Base-by-base conservation (phyloP, 2,329 filamentous ascomycete species). In the Talaromyces sp. region DNA sequence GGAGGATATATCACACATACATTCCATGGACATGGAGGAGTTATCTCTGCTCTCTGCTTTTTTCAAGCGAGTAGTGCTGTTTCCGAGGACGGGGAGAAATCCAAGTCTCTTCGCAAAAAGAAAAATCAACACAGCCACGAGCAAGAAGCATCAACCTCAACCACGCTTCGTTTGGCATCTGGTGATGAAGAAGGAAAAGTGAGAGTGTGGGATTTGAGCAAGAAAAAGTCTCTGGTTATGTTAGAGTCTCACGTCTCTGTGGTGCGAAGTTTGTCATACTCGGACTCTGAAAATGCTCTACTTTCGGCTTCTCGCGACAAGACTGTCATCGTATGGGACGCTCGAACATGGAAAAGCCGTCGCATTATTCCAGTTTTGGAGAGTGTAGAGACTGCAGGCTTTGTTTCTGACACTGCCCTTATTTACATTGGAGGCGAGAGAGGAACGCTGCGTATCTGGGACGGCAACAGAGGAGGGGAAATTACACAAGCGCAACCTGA, bases 121-220 rank as follows among this genome's bases (percentile, higher is more conserved):
- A 83, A 74, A 72, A 51, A 49, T n/a, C 46, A 56, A n/a, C 17
- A n/a, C 35, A 38, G 5, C n/a, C 35, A 38, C 17, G 35, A 53
- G 27, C 26, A 27, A 19, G 81, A 74, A 2, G 76, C 78, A 24
- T 73, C 71, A 9, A 81, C 81, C 49, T 80, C 70, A 65, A 83
- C 69, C 65, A 81, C 75, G 77, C 96, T 96, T 72, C 83, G 91
- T 53, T 82, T 99, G 17, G 93, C 92, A 5, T 96, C 92, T 35
- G 95, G 93, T 64, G 92, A 90, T 63, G 96, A 99, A 74, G 93
- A 98, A 72, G 95, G 95, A 32, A 96, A 93, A 70, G 84, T 99
- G 58, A 84, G 90, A 21, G 84, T 99, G 24, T 99, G 93, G 90
- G 90, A 98, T 77, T 78, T 99, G 61, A 87, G 93, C 75, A 96